Conservation (phyloP, 1,139 yeast species). For the Trichomonascaceae sp. region DNA sequence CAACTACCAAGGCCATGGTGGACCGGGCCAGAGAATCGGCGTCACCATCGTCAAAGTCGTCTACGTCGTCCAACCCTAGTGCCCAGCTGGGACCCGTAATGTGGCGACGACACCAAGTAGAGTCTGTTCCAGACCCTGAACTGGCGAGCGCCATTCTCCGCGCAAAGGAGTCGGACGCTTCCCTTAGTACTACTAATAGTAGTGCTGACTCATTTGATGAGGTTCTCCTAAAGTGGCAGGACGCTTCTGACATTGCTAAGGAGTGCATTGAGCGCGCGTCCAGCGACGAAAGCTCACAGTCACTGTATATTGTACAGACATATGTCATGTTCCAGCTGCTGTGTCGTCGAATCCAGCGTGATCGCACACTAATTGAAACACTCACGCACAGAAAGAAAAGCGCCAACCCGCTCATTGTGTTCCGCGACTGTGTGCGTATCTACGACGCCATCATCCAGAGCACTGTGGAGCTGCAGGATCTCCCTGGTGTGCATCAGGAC, state of each 20-base stretch:
- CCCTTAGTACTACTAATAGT: constrained; percentile 18
- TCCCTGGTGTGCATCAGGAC: constrained; percentile 87
- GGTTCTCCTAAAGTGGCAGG: constrained; percentile 42
- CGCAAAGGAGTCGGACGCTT: constrained; percentile 19
- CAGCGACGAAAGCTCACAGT: constrained; percentile 45
- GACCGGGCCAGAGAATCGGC: too few relatives aligned
- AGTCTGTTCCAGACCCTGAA: constrained; percentile 56
- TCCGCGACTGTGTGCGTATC: constrained; percentile 37
- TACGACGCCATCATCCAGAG: constrained; percentile 38
- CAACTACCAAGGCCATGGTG: constrained; percentile 10
- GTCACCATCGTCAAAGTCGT: constrained; percentile 9
- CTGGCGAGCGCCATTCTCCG: constrained; percentile 43
- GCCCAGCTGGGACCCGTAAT: constrained; percentile 28
- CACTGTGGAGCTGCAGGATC: constrained; percentile 48
- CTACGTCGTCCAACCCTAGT: constrained; percentile 11
- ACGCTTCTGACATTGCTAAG: constrained; percentile 38
- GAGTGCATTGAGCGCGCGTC: constrained; percentile 36
- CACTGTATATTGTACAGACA: constrained; percentile 62
- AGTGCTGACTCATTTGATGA: constrained; percentile 32
- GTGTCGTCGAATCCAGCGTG: constrained; percentile 61
- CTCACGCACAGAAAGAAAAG: constrained; percentile 12
- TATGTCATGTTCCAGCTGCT: constrained; percentile 59
- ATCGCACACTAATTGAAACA: constrained; percentile 36
- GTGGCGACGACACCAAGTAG: constrained; percentile 63
- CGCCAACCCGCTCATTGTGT: constrained; percentile 23